Evolutionary conservation across 306 rosid species (phyloP), one percentile per base, ranked within the genome.

Genomic region (Hippophae rhamnoides): DNA sequence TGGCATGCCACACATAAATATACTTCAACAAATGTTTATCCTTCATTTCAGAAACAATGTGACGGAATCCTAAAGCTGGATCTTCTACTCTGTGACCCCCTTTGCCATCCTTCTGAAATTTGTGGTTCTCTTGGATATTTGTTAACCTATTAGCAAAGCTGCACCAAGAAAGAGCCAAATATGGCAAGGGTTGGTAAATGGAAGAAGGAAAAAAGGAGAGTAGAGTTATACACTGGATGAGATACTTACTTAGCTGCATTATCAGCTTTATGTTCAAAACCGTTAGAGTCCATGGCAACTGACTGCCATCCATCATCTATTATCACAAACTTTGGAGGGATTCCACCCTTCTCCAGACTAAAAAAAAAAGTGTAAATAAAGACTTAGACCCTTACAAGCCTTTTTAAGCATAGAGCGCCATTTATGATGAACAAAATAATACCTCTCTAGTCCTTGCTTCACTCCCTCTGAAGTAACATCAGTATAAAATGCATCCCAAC

Each of bases 401-500:
- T 6, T 12, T 7, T 13, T 12, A 23, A 49, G 53, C n/a, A 47
- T 47, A 47, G 50, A 47, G 7, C 52, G 5, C 38, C 13, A 49
- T 65, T 25, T 4, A 42, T 57, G 9, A 49, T 40, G 56, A 55
- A 58, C 50, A 11, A 65, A 64, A 10, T 47, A 71, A 4, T 41
- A 89, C 96, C 98, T 87, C 25, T 74, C 66, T 48, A 90, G 69
- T 42, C 98, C 98, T 69, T 81, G 72, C 77, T 85, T 83, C 54
- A 90, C 86, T 11, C 89, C 95, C 43, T 87, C 89, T 6, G 95
- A 81, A 70, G 76, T 72, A 47, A 90, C 92, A 18, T 71, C 76
- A 7, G 98, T 90, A 62, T 90, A 90, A 77, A 87, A 90, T 63
- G 98, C 98, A 66, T 90, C 96, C 98, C 98, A 90, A n/a, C 96